phyloP scores from a whole-genome alignment of 2,329 filamentous ascomycete species.

The Fonsecaea monophora region DNA sequence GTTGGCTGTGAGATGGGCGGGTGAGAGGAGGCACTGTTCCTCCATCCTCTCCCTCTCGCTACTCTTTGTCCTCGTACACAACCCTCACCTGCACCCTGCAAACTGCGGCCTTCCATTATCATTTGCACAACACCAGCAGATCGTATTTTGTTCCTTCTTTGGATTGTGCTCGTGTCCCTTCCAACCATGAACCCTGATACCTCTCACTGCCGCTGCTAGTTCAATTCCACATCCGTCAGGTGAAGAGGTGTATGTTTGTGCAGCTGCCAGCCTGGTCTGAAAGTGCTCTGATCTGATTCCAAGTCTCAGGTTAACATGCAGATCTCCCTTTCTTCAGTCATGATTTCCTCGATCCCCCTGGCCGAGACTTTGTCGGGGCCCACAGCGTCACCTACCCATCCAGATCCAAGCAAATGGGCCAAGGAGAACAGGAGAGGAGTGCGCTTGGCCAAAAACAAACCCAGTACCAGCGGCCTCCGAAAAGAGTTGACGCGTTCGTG shows the following conservation, averaged over 20 bases:
- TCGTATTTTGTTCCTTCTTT: conserved; percentile 4
- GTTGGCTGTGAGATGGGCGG: background rate
- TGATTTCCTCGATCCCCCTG: conserved; percentile 63
- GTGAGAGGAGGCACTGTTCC: background rate
- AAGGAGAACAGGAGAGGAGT: background rate
- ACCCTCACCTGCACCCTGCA: background rate
- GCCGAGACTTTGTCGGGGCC: conserved; percentile 17
- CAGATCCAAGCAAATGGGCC: conserved; percentile 4
- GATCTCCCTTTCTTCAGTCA: conserved; percentile 44
- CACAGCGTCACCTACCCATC: background rate
- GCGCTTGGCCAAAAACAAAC: conserved; percentile 7
- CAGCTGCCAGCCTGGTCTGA: background rate
- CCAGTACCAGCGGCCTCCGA: conserved; percentile 15
- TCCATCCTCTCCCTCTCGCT: background rate
- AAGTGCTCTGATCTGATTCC: conserved; percentile 8
- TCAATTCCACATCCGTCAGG: background rate
- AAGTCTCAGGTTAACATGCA: conserved; percentile 10
- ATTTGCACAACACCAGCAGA: background rate
- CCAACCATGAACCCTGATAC: background rate
- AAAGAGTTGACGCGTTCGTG: conserved; percentile 15
- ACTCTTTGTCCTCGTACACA: background rate
- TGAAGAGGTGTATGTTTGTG: background rate
- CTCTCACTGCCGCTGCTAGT: background rate
- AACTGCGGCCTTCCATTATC: background rate
- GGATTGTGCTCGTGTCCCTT: conserved; percentile 1